These are phyloP conservation scores for Exidia glandulosa DNA, from an alignment of 768 basidiomycete species.

Conservation along the genomic window DNA sequence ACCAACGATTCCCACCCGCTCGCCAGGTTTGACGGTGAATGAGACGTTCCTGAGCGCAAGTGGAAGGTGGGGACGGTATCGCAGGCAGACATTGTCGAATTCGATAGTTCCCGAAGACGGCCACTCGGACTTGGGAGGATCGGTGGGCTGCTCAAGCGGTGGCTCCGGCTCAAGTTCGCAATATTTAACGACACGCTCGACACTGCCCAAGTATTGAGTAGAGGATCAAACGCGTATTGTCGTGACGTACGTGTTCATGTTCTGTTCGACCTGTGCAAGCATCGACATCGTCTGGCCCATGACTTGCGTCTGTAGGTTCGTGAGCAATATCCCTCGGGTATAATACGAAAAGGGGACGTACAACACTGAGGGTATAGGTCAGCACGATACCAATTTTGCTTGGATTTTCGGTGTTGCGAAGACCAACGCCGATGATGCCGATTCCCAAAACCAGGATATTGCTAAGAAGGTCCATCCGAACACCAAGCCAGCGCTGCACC, in stretches of 20 bases:
- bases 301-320: not conserved
- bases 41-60: conserved; percentile 49
- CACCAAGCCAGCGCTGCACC: conserved; percentile 45
- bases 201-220: conserved; percentile 10
- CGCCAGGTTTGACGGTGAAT: conserved; percentile 46
- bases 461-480: conserved; percentile 55
- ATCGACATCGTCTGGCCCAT: not conserved
- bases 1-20: conserved; percentile 41
- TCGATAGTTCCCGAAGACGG: conserved; percentile 39
- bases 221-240: too few relatives aligned
- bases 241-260: conserved; percentile 53
- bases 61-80: conserved; percentile 54
- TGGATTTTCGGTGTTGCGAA: conserved; percentile 42
- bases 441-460: conserved; percentile 62
- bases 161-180: conserved; percentile 50
- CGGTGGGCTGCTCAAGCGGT: conserved; percentile 26
- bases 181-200: conserved; percentile 60
- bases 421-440: conserved; percentile 54
- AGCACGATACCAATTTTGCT: conserved; percentile 55
- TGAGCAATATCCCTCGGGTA: not conserved
- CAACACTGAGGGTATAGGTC: conserved; percentile 35
- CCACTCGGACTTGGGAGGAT: conserved; percentile 44
- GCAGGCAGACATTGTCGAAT: conserved; percentile 44
- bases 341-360: not conserved
- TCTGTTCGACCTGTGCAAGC: conserved; percentile 47